Base-by-base conservation (phyloP, 371 early-diverging fungal species). In the Cokeromyces recurvatus region DNA sequence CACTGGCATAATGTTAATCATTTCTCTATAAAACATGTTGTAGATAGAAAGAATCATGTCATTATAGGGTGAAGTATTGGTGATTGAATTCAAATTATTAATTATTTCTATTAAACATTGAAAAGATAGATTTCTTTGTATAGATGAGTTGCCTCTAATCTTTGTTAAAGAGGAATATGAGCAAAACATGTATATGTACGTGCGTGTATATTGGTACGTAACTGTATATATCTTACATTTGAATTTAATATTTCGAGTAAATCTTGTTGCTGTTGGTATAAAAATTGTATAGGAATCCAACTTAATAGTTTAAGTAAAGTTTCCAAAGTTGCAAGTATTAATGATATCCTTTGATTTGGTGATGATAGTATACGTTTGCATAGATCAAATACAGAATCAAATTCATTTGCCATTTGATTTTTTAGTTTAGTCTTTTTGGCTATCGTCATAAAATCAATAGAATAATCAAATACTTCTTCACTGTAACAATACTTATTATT, bases 381-480 rank as follows among this genome's bases (percentile, higher is more conserved):
- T n/a, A 99, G 81, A 38, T 89, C 78, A 70, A 95, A 95, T 53
- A 99, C 88, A 45, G 89, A 83, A 11, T 88, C 78, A 54, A 96
- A 94, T 71, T 99, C 97, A 46, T 78, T 77, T 46, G 89, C 85
- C 85, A 99, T 84, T 37, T 94, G 92, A 32, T 86, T 75, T 68
- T 92, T 92, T 36, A 98, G 71, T 43, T 80, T 85, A 57, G 82
- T 82, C 17, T 87, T 86, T 67, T 94, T 95, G 22, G 81, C 75
- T 55, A 90, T 90, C 5, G 97, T 96, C 86, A 98, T 88, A 59
- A 88, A 86, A 67, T 92, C 97, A 29, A 87, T 86, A 6, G 89
- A 87, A 58, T 81, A 94, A 52, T 95, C 96, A 69, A 95, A 98
- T 44, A 98, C 88, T 63, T 97, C 95, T 67, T 99, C 99, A 63